Evolutionary conservation across 441 rosid species (phyloP).

Genomic region (Hura crepitans): DNA sequence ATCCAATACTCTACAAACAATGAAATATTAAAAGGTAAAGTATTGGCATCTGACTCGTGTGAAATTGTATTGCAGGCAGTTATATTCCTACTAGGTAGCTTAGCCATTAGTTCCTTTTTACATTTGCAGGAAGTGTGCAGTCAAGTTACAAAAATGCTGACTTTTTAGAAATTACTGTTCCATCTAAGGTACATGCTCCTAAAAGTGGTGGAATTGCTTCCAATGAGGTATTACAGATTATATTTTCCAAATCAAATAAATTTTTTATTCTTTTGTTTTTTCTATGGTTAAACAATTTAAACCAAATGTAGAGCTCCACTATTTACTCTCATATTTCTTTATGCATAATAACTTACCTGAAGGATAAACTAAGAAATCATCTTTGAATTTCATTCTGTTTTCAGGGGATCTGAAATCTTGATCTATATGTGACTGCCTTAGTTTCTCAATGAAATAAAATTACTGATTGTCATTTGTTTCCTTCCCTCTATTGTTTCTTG

Average conservation of each 20-base stretch:
- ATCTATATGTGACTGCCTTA: neutral
- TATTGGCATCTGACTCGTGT: neutral
- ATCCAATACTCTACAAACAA: neutral
- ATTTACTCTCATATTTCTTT: neutral
- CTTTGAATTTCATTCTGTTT: neutral
- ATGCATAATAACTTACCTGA: neutral
- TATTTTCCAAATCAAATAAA: neutral
- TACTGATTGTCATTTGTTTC: neutral
- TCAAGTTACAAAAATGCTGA: conserved; percentile 17
- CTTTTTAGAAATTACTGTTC: conserved; percentile 23
- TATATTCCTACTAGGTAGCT: neutral
- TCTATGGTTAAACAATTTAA: neutral
- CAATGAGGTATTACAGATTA: conserved; percentile 2
- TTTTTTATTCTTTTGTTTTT: neutral
- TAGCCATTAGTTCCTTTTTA: neutral
- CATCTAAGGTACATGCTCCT: conserved; percentile 23
- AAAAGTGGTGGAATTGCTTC: conserved; percentile 17
- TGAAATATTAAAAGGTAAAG: conserved; percentile 39
- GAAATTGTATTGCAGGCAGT: neutral
- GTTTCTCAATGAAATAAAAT: neutral
- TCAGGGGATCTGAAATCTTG: neutral
- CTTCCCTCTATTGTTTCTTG: too few species aligned
- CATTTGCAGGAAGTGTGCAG: conserved; percentile 25
- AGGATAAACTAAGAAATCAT: neutral
- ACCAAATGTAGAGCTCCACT: neutral